Conservation (phyloP, 257 asterid genomes). For the Orobanche coerulescens region DNA sequence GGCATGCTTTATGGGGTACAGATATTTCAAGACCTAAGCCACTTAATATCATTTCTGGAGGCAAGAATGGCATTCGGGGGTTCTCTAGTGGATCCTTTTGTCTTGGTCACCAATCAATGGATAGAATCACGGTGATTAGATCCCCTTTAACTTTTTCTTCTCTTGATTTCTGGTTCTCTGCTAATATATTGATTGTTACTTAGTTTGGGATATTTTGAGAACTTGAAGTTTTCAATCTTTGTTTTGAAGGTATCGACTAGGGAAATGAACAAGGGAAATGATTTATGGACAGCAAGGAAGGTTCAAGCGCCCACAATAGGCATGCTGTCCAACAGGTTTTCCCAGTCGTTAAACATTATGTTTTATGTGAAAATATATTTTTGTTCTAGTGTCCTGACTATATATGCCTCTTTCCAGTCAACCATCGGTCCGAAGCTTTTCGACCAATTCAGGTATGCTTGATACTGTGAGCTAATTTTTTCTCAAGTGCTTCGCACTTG, state of each 20-base stretch:
- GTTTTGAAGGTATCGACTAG: constrained; percentile 36
- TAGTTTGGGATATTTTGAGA: constrained; percentile 12
- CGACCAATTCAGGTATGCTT: constrained; percentile 65
- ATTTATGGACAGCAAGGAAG: constrained; percentile 36
- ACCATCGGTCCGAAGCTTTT: constrained; percentile 37
- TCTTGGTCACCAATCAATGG: constrained; percentile 28
- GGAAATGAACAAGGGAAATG: constrained; percentile 35
- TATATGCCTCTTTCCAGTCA: constrained; percentile 36
- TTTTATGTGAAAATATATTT: constrained; percentile 1
- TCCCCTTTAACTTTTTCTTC: not conserved
- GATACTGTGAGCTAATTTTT: not conserved
- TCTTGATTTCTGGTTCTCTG: constrained; percentile 10
- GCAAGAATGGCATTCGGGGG: constrained; percentile 23
- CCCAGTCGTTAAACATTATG: constrained; percentile 21
- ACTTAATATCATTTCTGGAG: constrained; percentile 27
- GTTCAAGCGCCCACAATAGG: constrained; percentile 33
- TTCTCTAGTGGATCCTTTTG: constrained; percentile 25
- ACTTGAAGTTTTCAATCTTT: constrained; percentile 20
- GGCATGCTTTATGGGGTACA: constrained; percentile 20
- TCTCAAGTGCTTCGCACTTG: constrained; percentile 8
- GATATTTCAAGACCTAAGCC: constrained; percentile 32
- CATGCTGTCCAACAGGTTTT: constrained; percentile 39
- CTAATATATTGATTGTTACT: constrained; percentile 5
- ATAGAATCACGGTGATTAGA: constrained; percentile 26
- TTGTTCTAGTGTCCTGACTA: constrained; percentile 18